These are phyloP conservation scores for Debaryomycetaceae sp. DNA, from an alignment of 1,139 yeast genomes.

Conservation along the genomic window DNA sequence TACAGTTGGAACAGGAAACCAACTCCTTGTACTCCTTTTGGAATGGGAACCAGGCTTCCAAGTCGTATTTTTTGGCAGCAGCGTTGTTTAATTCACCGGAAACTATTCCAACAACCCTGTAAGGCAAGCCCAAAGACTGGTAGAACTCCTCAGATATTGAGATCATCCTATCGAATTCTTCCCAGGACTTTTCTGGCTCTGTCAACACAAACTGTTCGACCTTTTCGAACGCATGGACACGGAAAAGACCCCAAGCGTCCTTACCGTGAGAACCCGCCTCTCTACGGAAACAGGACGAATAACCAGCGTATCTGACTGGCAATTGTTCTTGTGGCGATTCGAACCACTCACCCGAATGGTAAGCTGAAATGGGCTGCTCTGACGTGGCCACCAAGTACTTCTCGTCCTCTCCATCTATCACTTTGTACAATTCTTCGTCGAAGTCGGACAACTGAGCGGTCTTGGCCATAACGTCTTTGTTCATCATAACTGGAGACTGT, in stretches of 20 bases:
- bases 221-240: slow-evolving; percentile 98
- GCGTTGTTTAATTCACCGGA: slow-evolving; percentile 99
- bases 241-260: slow-evolving; percentile 99
- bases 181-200: slow-evolving; percentile 98
- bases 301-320: slow-evolving; percentile 95
- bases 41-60: slow-evolving; percentile 99
- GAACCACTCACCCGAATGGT: slow-evolving; percentile 98
- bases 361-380: slow-evolving; percentile 98
- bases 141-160: slow-evolving; percentile 88
- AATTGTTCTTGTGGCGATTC: slow-evolving; percentile 96
- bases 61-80: slow-evolving; percentile 97
- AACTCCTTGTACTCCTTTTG: slow-evolving; percentile 98
- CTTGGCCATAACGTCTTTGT: slow-evolving; percentile 98
- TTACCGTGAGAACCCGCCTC: slow-evolving; percentile 99
- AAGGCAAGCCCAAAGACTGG: slow-evolving; percentile 87
- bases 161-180: slow-evolving; percentile 94
- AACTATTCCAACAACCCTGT: slow-evolving; percentile 96
- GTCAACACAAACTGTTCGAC: slow-evolving; percentile 94
- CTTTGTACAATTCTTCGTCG: slow-evolving; percentile 97
- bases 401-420: slow-evolving; percentile 94
- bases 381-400: slow-evolving; percentile 97
- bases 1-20: slow-evolving; percentile 98
- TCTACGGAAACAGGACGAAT: slow-evolving; percentile 97
- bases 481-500: slow-evolving; percentile 99
- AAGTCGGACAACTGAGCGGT: slow-evolving; percentile 98